These are phyloP conservation scores for Nothopassalora personata DNA, from an alignment of 2,329 filamentous ascomycete genomes.

Conservation along the genomic window DNA sequence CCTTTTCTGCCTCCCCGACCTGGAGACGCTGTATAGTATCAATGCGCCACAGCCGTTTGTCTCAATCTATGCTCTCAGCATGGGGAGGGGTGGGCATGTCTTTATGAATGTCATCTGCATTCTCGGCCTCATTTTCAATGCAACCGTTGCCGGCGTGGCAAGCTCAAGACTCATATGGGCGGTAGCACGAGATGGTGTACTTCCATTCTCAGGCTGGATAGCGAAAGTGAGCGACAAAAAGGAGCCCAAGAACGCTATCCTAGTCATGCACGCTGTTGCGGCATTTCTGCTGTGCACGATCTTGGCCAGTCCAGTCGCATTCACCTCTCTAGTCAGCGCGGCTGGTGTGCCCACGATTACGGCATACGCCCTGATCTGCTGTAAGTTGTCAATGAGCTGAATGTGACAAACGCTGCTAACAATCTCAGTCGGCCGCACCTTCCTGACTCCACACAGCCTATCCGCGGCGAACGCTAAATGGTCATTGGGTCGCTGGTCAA, in stretches of 20 bases:
- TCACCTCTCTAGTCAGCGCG: constrained; percentile 36
- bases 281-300: constrained; percentile 55
- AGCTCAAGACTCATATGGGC: constrained; percentile 59
- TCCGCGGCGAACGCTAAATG: constrained; percentile 29
- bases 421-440: constrained; percentile 30
- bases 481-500: constrained; percentile 35
- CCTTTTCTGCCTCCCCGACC: constrained; percentile 53
- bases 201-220: constrained; percentile 56
- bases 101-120: constrained; percentile 58
- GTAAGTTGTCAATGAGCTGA: constrained; percentile 6
- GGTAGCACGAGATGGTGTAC: constrained; percentile 56
- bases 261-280: constrained; percentile 53
- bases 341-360: constrained; percentile 39
- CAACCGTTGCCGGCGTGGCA: constrained; percentile 55
- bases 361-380: constrained; percentile 34
- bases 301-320: constrained; percentile 46
- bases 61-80: constrained; percentile 51
- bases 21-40: constrained; percentile 50
- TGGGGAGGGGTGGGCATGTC: constrained; percentile 54
- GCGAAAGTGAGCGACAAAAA: constrained; percentile 49
- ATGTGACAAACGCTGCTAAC: not conserved
- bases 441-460: constrained; percentile 36
- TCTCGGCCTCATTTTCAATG: constrained; percentile 48
- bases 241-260: constrained; percentile 56
- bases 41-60: constrained; percentile 56